These are phyloP conservation scores for Primulina eburnea DNA, from an alignment of 257 asterid species.

Conservation along the genomic window DNA sequence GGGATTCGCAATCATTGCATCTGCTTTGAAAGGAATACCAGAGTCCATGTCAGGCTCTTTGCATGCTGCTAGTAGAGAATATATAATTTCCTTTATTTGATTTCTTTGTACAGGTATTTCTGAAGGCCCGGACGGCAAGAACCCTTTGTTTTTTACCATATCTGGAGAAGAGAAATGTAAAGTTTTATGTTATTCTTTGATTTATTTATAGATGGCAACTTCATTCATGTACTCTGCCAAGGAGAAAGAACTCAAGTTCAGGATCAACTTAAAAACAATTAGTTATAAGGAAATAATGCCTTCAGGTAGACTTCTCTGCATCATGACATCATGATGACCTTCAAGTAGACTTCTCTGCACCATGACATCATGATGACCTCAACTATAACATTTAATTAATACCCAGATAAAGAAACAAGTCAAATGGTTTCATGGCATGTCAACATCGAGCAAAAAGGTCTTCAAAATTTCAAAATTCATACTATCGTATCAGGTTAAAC, in stretches of 20 bases:
- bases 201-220: no score
- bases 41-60: constrained; percentile 82
- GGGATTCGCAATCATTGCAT: constrained; percentile 79
- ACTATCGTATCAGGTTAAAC: no score
- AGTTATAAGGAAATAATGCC: no score
- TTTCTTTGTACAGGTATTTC: constrained; percentile 84
- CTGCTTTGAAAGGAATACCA: constrained; percentile 82
- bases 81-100: constrained; percentile 81
- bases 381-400: not conserved
- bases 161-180: constrained; percentile 44
- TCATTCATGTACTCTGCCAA: no score
- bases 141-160: constrained; percentile 98
- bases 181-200: not conserved
- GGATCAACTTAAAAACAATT: no score
- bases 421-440: no score
- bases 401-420: no score
- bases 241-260: no score
- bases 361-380: constrained; percentile 9
- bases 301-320: not conserved
- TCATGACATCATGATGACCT: not conserved
- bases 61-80: constrained; percentile 85
- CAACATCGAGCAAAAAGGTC: no score
- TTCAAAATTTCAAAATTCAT: no score
- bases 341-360: not conserved
- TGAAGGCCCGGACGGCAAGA: constrained; percentile 97